Conservation (phyloP, 1,284 basidiomycete species). For the Peniophora sp. region DNA sequence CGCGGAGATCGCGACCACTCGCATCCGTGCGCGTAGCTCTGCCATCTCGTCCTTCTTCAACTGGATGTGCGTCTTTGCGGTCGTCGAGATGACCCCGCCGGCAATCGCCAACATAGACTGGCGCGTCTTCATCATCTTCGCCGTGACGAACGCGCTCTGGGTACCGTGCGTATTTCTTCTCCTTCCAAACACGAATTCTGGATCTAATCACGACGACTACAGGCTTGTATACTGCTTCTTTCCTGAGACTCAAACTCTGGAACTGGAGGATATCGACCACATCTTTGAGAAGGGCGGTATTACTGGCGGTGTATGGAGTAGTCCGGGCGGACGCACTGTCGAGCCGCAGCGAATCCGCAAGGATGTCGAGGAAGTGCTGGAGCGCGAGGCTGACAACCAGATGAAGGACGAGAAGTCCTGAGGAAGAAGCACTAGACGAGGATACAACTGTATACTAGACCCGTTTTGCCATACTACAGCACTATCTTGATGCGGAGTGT, state of each 20-base stretch:
- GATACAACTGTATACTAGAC: too few species aligned
- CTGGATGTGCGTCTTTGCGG: constrained; percentile 37
- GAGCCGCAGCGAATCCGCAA: constrained; percentile 10
- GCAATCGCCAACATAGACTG: constrained; percentile 42
- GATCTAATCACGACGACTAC: too few species aligned
- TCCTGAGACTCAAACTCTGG: constrained; percentile 35
- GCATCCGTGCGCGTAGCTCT: constrained; percentile 27
- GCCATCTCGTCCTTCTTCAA: constrained; percentile 32
- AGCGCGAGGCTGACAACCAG: constrained; percentile 7
- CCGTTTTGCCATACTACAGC: too few species aligned
- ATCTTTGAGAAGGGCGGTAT: constrained; percentile 35
- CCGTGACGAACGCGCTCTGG: constrained; percentile 36
- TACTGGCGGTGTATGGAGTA: constrained; percentile 31
- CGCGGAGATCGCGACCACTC: constrained; percentile 33
- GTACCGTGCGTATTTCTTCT: constrained; percentile 19
- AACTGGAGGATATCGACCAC: constrained; percentile 35
- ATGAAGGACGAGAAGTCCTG: background rate
- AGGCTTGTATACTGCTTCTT: constrained; percentile 34
- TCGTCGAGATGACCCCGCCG: constrained; percentile 40
- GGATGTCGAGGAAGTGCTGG: constrained; percentile 14
- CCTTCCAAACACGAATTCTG: too few species aligned
- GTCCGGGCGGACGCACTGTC: constrained; percentile 17
- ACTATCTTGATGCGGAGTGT: too few species aligned
- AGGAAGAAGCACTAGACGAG: too few species aligned
- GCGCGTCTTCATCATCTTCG: constrained; percentile 41